phyloP scores from a whole-genome alignment of 2,329 filamentous ascomycete genomes.

The Nemania sp. region DNA sequence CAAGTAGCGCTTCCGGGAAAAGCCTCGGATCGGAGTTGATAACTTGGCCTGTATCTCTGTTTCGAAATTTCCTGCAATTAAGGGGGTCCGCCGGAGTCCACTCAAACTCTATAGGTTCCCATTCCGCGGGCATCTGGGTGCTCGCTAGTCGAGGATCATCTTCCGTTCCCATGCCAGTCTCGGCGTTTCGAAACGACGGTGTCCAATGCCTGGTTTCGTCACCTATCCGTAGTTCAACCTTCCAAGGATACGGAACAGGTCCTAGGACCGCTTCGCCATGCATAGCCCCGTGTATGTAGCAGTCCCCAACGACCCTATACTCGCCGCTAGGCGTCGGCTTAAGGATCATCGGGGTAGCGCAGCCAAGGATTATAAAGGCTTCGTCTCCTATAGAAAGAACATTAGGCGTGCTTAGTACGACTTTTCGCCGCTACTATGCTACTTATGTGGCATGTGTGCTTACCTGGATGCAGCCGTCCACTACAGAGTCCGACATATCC shows the following conservation, averaged over 20 bases:
- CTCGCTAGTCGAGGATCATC: conserved; percentile 35
- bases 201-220: background rate
- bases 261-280: conserved; percentile 41
- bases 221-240: background rate
- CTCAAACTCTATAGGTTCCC: conserved; percentile 36
- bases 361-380: conserved; percentile 39
- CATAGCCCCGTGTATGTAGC: conserved; percentile 41
- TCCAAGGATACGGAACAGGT: conserved; percentile 28
- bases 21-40: conserved; percentile 44
- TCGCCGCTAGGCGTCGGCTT: conserved; percentile 18
- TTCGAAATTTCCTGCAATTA: conserved; percentile 32
- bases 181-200: conserved; percentile 22
- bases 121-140: conserved; percentile 35
- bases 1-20: conserved; percentile 34
- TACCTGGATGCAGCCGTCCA: conserved; percentile 26
- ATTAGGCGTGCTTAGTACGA: background rate
- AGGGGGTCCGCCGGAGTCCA: conserved; percentile 32
- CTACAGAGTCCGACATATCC: conserved; percentile 28
- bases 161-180: background rate
- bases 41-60: conserved; percentile 33
- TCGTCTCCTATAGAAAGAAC: conserved; percentile 36
- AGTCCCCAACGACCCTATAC: conserved; percentile 39
- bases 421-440: too few relatives aligned
- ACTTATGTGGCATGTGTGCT: background rate
- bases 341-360: conserved; percentile 36